phyloP scores from a whole-genome alignment of 805 yeast genomes.

The Phaffomyces thermotolerans region DNA sequence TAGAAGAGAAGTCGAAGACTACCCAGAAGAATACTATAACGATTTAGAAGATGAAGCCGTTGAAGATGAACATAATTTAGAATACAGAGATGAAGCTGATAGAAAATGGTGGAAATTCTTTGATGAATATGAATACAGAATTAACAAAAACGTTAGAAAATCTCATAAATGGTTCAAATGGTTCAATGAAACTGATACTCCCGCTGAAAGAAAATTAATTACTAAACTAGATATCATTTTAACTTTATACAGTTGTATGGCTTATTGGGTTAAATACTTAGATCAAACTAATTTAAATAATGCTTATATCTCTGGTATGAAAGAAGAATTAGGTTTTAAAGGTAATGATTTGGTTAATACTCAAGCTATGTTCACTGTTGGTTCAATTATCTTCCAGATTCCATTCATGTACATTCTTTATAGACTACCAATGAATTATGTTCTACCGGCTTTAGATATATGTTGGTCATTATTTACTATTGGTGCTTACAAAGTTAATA shows the following conservation, averaged over 20 bases:
- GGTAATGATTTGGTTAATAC: conserved; percentile 61
- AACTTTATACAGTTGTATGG: conserved; percentile 48
- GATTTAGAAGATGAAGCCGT: background rate
- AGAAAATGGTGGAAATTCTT: conserved; percentile 49
- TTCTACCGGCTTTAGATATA: conserved; percentile 43
- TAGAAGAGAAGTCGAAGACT: conserved; percentile 20
- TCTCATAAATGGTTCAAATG: conserved; percentile 13
- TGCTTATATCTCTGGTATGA: conserved; percentile 63
- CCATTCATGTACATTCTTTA: conserved; percentile 59
- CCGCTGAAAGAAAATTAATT: conserved; percentile 38
- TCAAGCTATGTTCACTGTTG: conserved; percentile 53
- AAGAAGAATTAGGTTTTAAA: conserved; percentile 47
- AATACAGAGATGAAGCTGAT: conserved; percentile 46
- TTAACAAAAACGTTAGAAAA: background rate
- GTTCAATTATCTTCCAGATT: conserved; percentile 54
- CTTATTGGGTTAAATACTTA: conserved; percentile 63
- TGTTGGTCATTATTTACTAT: conserved; percentile 24
- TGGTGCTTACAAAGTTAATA: conserved; percentile 45
- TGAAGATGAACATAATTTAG: conserved; percentile 19
- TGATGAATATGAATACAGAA: conserved; percentile 44
- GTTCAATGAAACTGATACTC: conserved; percentile 13
- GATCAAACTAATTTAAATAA: conserved; percentile 55
- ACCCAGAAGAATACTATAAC: conserved; percentile 1
- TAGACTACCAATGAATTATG: conserved; percentile 42
- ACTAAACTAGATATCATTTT: conserved; percentile 50